Conservation (phyloP, 140 eudicot species). For the Bidens hawaiensis region DNA sequence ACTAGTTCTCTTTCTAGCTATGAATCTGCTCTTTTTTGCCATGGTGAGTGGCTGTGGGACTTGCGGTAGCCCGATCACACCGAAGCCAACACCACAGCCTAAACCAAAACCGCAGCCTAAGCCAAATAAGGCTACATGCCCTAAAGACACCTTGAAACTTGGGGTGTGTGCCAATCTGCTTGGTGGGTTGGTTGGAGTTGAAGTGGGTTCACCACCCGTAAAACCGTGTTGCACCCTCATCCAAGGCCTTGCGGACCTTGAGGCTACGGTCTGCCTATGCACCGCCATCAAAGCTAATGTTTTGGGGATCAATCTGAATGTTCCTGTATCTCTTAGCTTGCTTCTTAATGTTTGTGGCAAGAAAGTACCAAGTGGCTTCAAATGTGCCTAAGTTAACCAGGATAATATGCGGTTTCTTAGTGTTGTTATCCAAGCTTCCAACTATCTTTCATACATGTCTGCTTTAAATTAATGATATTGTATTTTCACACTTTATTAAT, state of each 20-base stretch:
- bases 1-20: conserved; percentile 44
- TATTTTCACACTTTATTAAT: not conserved
- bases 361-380: conserved; percentile 62
- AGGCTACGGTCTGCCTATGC: conserved; percentile 81
- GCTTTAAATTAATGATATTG: not conserved
- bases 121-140: conserved; percentile 28
- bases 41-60: conserved; percentile 41
- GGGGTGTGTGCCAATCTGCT: conserved; percentile 32
- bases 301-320: conserved; percentile 58
- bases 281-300: conserved; percentile 70
- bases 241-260: conserved; percentile 49
- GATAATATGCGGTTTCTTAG: not conserved
- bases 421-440: not conserved
- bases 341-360: conserved; percentile 67
- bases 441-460: not conserved
- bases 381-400: conserved; percentile 33
- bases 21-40: conserved; percentile 53
- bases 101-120: conserved; percentile 17
- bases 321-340: conserved; percentile 66
- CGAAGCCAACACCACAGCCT: not conserved
- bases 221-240: conserved; percentile 57
- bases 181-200: conserved; percentile 7
- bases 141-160: conserved; percentile 31
- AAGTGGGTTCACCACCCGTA: conserved; percentile 23
- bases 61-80: conserved; percentile 27